Conservation (phyloP, 768 basidiomycete species). For the Pulveroboletus sp. region DNA sequence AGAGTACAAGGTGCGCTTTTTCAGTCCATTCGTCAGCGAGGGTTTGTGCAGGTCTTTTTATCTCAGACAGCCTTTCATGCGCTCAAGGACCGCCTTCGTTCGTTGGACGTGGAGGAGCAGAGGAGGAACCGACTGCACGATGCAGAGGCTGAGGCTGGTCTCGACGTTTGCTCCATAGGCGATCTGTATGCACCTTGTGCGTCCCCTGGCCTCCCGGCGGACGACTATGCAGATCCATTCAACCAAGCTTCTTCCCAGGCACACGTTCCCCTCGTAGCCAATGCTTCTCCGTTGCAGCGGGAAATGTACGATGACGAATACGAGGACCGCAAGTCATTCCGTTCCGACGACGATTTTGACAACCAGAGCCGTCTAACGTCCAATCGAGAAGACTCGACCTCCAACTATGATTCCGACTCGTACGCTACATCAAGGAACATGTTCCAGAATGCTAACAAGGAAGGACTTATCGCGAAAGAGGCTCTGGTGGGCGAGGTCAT, state of each 20-base stretch:
- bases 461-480: slow-evolving; percentile 72
- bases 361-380: slow-evolving; percentile 73
- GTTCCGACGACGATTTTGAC: slow-evolving; percentile 79
- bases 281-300: slow-evolving; percentile 78
- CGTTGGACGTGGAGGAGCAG: slow-evolving; percentile 80
- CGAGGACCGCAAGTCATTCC: slow-evolving; percentile 69
- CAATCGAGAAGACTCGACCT: slow-evolving; percentile 70
- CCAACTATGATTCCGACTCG: slow-evolving; percentile 85
- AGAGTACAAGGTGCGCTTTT: slow-evolving; percentile 63
- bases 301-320: slow-evolving; percentile 74
- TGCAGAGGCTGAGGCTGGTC: slow-evolving; percentile 67
- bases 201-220: slow-evolving; percentile 43
- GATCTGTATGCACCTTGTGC: slow-evolving; percentile 82
- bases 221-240: slow-evolving; percentile 35
- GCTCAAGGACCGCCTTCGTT: slow-evolving; percentile 83
- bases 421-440: slow-evolving; percentile 93
- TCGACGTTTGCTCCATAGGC: slow-evolving; percentile 48
- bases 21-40: neutral
- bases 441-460: slow-evolving; percentile 80
- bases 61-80: slow-evolving; percentile 81
- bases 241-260: slow-evolving; percentile 47
- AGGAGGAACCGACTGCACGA: slow-evolving; percentile 76
- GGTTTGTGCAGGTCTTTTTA: slow-evolving; percentile 68
- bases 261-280: slow-evolving; percentile 75
- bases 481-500: slow-evolving; percentile 77